Evolutionary conservation across 345 rosid species (phyloP).

Genomic region (Geranium rotundifolium): DNA sequence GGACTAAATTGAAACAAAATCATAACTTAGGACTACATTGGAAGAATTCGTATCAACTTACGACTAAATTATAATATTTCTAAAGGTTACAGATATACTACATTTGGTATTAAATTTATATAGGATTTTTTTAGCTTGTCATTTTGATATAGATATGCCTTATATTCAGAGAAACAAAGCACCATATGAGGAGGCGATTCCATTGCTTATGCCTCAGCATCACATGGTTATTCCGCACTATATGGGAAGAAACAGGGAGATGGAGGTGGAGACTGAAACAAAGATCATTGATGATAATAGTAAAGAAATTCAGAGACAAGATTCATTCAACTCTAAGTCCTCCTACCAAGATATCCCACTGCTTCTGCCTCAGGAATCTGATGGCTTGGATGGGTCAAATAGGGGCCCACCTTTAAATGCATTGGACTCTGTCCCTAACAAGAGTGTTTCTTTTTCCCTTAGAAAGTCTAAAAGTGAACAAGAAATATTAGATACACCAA

Average conservation of each 20-base stretch:
- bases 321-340: conserved; percentile 69
- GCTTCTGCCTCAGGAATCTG: conserved; percentile 80
- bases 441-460: conserved; percentile 31
- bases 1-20: too few species aligned
- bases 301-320: conserved; percentile 43
- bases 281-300: conserved; percentile 32
- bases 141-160: not conserved
- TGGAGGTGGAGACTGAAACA: conserved; percentile 24
- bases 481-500: conserved; percentile 46
- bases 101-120: not conserved
- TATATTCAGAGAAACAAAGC: conserved; percentile 85
- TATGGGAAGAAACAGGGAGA: conserved; percentile 52
- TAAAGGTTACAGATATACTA: not conserved
- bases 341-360: conserved; percentile 85
- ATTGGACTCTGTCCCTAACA: conserved; percentile 10
- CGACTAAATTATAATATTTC: too few species aligned
- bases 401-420: conserved; percentile 32
- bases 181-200: conserved; percentile 85
- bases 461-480: conserved; percentile 50
- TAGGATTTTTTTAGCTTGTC: not conserved
- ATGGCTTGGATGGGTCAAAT: conserved; percentile 35
- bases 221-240: conserved; percentile 99
- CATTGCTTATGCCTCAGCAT: conserved; percentile 95
- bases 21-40: too few species aligned
- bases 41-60: too few species aligned